Base-by-base conservation (phyloP, 768 basidiomycete genomes). In the Termitomyces titanicus region DNA sequence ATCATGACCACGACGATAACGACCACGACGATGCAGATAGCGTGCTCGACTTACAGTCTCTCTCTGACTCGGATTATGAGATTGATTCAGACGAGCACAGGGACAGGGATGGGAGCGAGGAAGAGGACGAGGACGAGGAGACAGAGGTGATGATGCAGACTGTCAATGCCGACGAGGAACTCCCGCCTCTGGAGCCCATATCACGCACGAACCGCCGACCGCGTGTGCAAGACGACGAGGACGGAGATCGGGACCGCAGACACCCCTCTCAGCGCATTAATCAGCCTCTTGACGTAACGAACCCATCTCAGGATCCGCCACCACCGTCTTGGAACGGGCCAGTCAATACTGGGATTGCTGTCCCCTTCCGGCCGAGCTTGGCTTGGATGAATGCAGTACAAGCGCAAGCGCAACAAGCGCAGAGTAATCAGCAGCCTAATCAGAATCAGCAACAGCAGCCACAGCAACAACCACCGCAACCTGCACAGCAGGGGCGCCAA, bases 241-340 rank as follows among this genome's bases (percentile, higher is more conserved):
- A 88, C 58, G 76, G 78, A 7, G 83, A 82, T 12, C 70, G 84
- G 37, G 82, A 87, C 62, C 76, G 79, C 53, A 77, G 86, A 53
- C 84, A 86, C 62, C 84, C 86, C 17, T 84, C 83, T 20, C 79
- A 86, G 65, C 81, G 86, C 51, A 70, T 72, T 24, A 70, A 64
- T 43, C 66, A 61, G 47, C 49, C 61, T 51, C 66, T 61, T 37
- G 47, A 37, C 35, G 47, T 37, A 48, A 37, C 10, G 0, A 37
- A 31, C 29, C 45, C 15, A 58, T 61, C 39, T 63, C 39, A 45
- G 61, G 55, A 58, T 66, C 63, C 25, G 44, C 22, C 11, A 11
- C 51, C 59, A 11, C 51, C 59, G 24, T 17, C 51, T 17, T 49
- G 39, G 45, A 60, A 22, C 24, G 55, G 15, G 0, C 15, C 31